Conservation (phyloP, 2,329 filamentous ascomycete species). For the Colletotrichum horii region DNA sequence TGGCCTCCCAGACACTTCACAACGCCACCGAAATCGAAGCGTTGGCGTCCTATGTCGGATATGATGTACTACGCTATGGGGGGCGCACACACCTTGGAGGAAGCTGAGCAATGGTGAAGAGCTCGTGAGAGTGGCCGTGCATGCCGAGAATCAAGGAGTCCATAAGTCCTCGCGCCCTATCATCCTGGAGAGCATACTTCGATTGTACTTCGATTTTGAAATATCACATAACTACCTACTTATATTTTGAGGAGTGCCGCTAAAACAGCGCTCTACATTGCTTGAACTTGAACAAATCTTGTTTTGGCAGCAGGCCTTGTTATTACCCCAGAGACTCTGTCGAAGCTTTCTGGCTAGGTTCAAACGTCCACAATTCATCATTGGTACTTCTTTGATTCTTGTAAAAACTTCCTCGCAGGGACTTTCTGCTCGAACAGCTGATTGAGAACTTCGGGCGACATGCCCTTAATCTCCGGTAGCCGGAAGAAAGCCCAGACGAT, state of each 20-base stretch:
- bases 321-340: not conserved
- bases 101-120: not conserved
- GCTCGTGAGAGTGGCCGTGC: not conserved
- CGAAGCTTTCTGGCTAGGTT: too few species aligned
- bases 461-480: conserved; percentile 47
- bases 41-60: not conserved
- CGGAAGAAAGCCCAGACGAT: conserved; percentile 46
- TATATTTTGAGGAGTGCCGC: too few species aligned
- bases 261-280: too few species aligned
- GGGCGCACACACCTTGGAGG: not conserved
- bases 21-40: not conserved
- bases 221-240: too few species aligned
- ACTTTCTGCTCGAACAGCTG: not conserved
- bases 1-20: not conserved
- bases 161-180: not conserved
- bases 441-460: not conserved
- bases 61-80: not conserved
- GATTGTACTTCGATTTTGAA: not conserved
- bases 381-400: not conserved
- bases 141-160: not conserved
- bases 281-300: not conserved
- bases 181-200: not conserved
- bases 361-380: not conserved
- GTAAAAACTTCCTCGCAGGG: not conserved
- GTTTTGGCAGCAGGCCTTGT: not conserved